phyloP scores from a whole-genome alignment of 352 stramenopile species.

The Albugo laibachii region DNA sequence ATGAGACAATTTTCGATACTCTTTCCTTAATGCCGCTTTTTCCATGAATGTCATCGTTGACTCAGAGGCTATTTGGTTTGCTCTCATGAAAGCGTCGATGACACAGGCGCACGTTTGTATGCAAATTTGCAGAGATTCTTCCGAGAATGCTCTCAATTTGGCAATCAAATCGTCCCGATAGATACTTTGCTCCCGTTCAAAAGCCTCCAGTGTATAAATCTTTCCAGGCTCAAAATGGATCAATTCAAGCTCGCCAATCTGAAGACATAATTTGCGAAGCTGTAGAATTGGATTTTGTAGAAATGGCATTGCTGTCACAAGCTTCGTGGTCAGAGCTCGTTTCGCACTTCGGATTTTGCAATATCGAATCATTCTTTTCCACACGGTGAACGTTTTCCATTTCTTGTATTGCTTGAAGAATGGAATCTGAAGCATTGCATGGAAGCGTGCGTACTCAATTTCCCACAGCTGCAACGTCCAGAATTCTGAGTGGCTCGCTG shows the following conservation, averaged over 20 bases:
- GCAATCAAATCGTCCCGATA: slow-evolving; percentile 29
- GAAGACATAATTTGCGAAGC: slow-evolving; percentile 53
- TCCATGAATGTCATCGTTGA: slow-evolving; percentile 97
- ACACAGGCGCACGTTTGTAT: slow-evolving; percentile 81
- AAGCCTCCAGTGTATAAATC: slow-evolving; percentile 69
- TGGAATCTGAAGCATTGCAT: slow-evolving; percentile 73
- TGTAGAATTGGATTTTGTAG: slow-evolving; percentile 67
- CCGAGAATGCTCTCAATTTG: slow-evolving; percentile 38
- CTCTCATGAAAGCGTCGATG: slow-evolving; percentile 80
- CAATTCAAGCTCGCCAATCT: slow-evolving; percentile 41
- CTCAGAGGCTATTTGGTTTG: slow-evolving; percentile 84
- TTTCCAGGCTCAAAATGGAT: slow-evolving; percentile 37
- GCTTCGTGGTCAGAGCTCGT: slow-evolving; percentile 45
- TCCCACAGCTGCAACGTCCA: slow-evolving; percentile 87
- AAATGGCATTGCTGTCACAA: slow-evolving; percentile 78
- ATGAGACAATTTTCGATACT: slow-evolving; percentile 82
- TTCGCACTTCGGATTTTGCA: slow-evolving; percentile 78
- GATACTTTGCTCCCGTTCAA: slow-evolving; percentile 47
- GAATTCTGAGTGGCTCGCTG: slow-evolving; percentile 73
- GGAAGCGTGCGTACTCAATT: slow-evolving; percentile 81
- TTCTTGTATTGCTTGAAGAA: slow-evolving; percentile 86
- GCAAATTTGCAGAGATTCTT: slow-evolving; percentile 59
- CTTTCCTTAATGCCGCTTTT: slow-evolving; percentile 72
- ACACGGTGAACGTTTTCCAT: slow-evolving; percentile 91
- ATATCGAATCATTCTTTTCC: slow-evolving; percentile 73